Evolutionary conservation across 495 filamentous ascomycete species (phyloP).

Genomic region (Xylaria curta): DNA sequence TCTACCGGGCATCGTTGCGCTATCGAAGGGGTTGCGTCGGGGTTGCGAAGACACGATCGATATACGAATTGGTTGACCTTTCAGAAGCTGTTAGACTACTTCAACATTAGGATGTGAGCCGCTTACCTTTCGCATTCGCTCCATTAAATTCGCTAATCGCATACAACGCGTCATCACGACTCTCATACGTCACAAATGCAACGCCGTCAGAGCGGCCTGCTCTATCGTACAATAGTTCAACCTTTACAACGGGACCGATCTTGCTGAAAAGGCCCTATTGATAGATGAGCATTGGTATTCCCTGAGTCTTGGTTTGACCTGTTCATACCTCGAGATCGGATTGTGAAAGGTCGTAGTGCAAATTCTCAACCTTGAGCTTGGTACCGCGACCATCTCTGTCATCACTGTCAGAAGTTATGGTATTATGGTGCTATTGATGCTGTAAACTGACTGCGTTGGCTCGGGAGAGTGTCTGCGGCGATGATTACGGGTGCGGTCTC

Average conservation of each 20-base stretch:
- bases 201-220: constrained; percentile 88
- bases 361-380: constrained; percentile 85
- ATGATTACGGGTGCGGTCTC: constrained; percentile 42
- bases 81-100: constrained; percentile 27
- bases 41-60: constrained; percentile 64
- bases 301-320: background rate
- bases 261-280: constrained; percentile 77
- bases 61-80: constrained; percentile 83
- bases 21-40: constrained; percentile 64
- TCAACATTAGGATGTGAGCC: background rate
- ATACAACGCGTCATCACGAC: constrained; percentile 67
- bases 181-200: constrained; percentile 82
- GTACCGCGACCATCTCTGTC: constrained; percentile 61
- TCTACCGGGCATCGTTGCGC: constrained; percentile 58
- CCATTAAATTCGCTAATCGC: constrained; percentile 86
- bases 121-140: constrained; percentile 82
- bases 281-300: constrained; percentile 25
- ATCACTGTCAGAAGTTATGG: constrained; percentile 26
- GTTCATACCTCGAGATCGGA: constrained; percentile 77
- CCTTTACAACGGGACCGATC: constrained; percentile 73
- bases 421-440: background rate
- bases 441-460: constrained; percentile 54
- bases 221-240: constrained; percentile 84
- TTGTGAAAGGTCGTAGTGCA: constrained; percentile 92
- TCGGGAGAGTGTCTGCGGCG: constrained; percentile 56